phyloP scores from a whole-genome alignment of 228 moss, liverwort and hornwort species.

The Sphagnum fallax region DNA sequence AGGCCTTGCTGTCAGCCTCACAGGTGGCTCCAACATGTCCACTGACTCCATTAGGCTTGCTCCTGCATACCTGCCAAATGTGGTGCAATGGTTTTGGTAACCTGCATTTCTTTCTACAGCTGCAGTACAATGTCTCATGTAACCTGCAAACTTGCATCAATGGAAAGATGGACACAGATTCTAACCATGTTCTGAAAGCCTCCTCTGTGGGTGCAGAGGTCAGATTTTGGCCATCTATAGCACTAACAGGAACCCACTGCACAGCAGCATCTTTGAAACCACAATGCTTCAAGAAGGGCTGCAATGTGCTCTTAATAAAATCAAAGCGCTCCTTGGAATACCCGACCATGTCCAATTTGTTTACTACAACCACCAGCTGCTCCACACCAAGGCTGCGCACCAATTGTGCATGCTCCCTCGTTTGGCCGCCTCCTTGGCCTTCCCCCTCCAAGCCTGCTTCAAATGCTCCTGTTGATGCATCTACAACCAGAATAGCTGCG shows the following conservation, averaged over 20 bases:
- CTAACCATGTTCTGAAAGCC: conserved; percentile 69
- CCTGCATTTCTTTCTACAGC: background rate
- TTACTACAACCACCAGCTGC: conserved; percentile 90
- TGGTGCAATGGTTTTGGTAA: background rate
- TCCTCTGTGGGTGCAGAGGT: conserved; percentile 54
- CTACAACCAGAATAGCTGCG: conserved; percentile 89
- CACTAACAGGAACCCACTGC: conserved; percentile 96
- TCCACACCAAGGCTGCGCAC: conserved; percentile 96
- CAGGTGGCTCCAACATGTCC: conserved; percentile 71
- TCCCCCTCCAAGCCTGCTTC: conserved; percentile 88
- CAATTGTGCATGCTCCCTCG: conserved; percentile 92
- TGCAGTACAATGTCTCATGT: background rate
- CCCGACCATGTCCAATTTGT: conserved; percentile 81
- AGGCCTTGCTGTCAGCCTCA: conserved; percentile 64
- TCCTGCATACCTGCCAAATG: conserved; percentile 61
- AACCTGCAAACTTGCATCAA: no score
- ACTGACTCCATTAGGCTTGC: conserved; percentile 60
- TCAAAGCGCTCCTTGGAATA: conserved; percentile 73
- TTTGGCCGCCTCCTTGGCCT: conserved; percentile 78
- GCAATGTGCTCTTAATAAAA: conserved; percentile 58
- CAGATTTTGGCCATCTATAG: conserved; percentile 82
- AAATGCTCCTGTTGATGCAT: conserved; percentile 84
- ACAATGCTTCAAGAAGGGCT: conserved; percentile 80
- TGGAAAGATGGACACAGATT: no score
- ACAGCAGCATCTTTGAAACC: conserved; percentile 81